Evolutionary conservation across 2,329 filamentous ascomycete species (phyloP), one percentile per base, ranked within the genome.

Genomic region (Pseudogymnoascus sp.): DNA sequence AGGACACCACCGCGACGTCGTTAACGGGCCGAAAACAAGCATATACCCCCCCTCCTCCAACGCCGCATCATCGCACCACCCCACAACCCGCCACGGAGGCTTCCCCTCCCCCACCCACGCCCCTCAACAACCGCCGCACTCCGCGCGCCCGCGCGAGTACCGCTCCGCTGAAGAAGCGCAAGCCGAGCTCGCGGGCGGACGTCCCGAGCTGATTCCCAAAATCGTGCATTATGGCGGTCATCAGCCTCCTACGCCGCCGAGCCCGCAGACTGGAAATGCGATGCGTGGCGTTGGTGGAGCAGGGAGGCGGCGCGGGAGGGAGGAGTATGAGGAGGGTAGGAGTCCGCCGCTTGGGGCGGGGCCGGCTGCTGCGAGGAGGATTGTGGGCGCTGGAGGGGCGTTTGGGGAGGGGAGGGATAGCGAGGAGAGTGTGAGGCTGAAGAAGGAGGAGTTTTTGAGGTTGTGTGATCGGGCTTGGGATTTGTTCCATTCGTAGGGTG

Each of bases 111-210:
- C 92, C 1, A 84, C 88, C 65, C 90, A 91, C 68, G 86, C 87
- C 28, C 84, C 81, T 61, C 80, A 82, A 59, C 76, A 79, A 6
- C 84, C 82, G 1, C 80, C 84, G 24, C 83, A 83, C 7, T 81
- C 82, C 1, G 76, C 75, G 61, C 86, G 93, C 65, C 81, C 87
- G 10, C 85, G 93, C 63, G 95, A 98, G 73, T 98, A 96, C 77
- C 90, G 92, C 70, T 97, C 93, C 3, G 95, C 95, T 11, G 95
- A 99, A 75, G 95, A 99, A 73, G 95, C 91, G 2, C 93, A 98
- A 65, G 90, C 91, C 64, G 91, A 95, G 67, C 78, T 99, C 66
- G 88, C 93, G 4, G 93, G 91, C 60, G 95, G 95, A n/a, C 86
- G 95, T 63, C 89, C 96, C 63, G 95, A 99, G 64, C 81, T 98